These are phyloP conservation scores for Neurospora crassa DNA, from an alignment of 2,329 filamentous ascomycete genomes.

Conservation along the genomic window DNA sequence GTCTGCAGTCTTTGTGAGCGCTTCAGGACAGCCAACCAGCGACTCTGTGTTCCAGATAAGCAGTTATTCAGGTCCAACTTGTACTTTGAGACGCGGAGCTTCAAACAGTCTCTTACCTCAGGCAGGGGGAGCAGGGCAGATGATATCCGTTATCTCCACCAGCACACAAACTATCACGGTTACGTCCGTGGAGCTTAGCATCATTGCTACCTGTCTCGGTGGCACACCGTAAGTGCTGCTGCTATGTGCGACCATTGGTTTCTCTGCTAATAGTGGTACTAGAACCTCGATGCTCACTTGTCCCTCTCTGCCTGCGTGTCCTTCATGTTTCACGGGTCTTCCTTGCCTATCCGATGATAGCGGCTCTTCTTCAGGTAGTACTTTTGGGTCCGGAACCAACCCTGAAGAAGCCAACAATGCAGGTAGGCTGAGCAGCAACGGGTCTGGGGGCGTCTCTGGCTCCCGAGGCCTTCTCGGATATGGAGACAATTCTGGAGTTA, in stretches of 20 bases:
- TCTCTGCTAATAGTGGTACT: background rate
- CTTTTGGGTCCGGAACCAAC: background rate
- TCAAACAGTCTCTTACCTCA: background rate
- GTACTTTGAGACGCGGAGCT: background rate
- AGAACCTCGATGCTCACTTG: conserved; percentile 3
- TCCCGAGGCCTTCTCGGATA: background rate
- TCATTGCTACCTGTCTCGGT: conserved; percentile 4
- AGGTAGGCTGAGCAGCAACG: background rate
- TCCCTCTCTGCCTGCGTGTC: conserved; percentile 1
- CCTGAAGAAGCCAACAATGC: background rate
- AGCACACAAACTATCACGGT: conserved; percentile 1
- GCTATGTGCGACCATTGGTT: background rate
- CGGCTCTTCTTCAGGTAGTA: background rate
- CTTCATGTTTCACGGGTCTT: background rate
- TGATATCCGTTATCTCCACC: background rate
- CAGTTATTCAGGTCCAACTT: background rate
- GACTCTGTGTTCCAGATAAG: background rate
- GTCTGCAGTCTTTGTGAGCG: background rate
- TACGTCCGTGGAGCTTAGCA: conserved; percentile 4
- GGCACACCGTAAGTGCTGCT: conserved; percentile 1
- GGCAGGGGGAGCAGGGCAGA: background rate
- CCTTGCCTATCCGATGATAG: background rate
- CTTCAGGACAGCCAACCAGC: background rate
- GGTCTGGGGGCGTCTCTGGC: background rate
- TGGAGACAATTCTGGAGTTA: background rate